phyloP scores from a whole-genome alignment of 192 early-diverging fungal species.

The Coemansia aciculifera region DNA sequence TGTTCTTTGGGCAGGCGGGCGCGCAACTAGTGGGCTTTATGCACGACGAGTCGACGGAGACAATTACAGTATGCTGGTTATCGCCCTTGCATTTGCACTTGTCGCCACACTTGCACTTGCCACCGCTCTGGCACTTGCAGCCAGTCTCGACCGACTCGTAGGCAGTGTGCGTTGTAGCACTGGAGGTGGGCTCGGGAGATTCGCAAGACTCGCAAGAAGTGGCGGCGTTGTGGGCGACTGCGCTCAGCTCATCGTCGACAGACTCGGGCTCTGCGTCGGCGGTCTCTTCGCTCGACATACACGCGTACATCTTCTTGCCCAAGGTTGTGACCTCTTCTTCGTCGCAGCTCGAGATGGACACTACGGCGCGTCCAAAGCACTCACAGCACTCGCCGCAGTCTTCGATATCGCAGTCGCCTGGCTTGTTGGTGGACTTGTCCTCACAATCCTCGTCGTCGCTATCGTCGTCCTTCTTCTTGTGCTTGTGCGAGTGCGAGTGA shows the following conservation, averaged over 20 bases:
- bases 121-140: slow-evolving; percentile 22
- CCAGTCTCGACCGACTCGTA: slow-evolving; percentile 27
- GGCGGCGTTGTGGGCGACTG: slow-evolving; percentile 16
- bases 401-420: slow-evolving; percentile 14
- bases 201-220: neutral
- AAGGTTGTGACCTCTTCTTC: slow-evolving; percentile 29
- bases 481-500: slow-evolving; percentile 22
- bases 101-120: slow-evolving; percentile 25
- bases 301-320: slow-evolving; percentile 42
- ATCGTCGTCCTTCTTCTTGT: slow-evolving; percentile 16
- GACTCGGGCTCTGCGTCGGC: slow-evolving; percentile 14
- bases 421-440: neutral
- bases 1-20: slow-evolving; percentile 1
- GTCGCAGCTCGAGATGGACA: slow-evolving; percentile 32
- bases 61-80: slow-evolving; percentile 37
- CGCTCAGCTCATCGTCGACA: slow-evolving; percentile 5
- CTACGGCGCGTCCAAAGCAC: slow-evolving; percentile 44
- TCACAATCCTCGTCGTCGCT: neutral
- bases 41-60: slow-evolving; percentile 22
- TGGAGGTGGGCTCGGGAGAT: neutral
- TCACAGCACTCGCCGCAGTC: slow-evolving; percentile 17
- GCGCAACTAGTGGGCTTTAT: neutral
- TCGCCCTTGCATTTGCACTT: slow-evolving; percentile 33
- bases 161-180: slow-evolving; percentile 19
- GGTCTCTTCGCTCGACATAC: neutral